These are phyloP conservation scores for Jamesozyma hellenica DNA, from an alignment of 805 yeast species.

Conservation along the genomic window DNA sequence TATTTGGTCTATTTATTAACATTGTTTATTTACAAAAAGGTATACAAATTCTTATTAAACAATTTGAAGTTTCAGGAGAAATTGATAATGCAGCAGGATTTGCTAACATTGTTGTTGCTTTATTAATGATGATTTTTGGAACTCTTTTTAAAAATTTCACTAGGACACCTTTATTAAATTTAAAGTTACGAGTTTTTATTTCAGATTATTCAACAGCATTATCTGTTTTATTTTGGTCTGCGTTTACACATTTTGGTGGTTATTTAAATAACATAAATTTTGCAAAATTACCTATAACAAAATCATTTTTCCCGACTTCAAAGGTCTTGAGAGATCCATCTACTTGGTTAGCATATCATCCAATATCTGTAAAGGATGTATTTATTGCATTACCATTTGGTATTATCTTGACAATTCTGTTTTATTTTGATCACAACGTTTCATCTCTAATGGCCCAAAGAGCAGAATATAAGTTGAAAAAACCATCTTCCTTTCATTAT, in stretches of 20 bases:
- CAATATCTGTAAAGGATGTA: slow-evolving; percentile 52
- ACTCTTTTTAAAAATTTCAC: slow-evolving; percentile 44
- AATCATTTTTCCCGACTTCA: slow-evolving; percentile 66
- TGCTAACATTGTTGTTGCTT: slow-evolving; percentile 62
- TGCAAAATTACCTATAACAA: slow-evolving; percentile 56
- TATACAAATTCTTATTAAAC: slow-evolving; percentile 65
- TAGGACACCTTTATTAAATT: slow-evolving; percentile 51
- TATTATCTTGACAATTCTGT: slow-evolving; percentile 66
- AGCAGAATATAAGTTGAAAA: slow-evolving; percentile 64
- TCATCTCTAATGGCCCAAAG: slow-evolving; percentile 89
- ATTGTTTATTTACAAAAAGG: slow-evolving; percentile 86
- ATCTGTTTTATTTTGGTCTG: slow-evolving; percentile 81
- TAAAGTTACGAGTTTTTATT: slow-evolving; percentile 53
- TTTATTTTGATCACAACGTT: slow-evolving; percentile 92
- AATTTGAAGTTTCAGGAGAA: slow-evolving; percentile 37
- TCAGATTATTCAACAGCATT: slow-evolving; percentile 82
- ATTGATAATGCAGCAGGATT: slow-evolving; percentile 38
- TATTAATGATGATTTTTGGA: slow-evolving; percentile 73
- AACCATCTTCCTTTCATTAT: slow-evolving; percentile 89
- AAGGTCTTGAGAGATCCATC: slow-evolving; percentile 15
- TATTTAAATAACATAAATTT: slow-evolving; percentile 47
- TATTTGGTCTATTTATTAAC: slow-evolving; percentile 85
- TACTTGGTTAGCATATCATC: slow-evolving; percentile 34
- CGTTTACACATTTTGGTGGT: slow-evolving; percentile 88
- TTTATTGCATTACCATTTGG: slow-evolving; percentile 93